Evolutionary conservation across 768 basidiomycete species (phyloP), one percentile per base, ranked within the genome.

Genomic region (Leccinum uliginosum): DNA sequence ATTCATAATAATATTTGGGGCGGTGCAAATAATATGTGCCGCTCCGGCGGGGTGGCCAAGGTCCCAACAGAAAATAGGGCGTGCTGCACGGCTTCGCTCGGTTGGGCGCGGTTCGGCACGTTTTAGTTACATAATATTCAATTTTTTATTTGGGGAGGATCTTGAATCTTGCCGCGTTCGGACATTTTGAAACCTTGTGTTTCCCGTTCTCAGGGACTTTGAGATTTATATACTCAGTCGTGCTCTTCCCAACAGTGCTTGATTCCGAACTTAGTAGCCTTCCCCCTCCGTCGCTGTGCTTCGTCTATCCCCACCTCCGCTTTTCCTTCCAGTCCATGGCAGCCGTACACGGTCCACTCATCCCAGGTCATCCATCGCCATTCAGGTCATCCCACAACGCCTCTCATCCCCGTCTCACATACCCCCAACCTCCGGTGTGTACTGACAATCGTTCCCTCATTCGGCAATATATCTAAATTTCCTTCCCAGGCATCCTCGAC

Each of bases 11-110:
- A 56, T 64, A 55, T 62, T 65, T 53, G 26, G n/a, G 58, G 70
- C 58, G 67, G 62, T 59, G 60, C 65, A 67, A 69, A 69, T 67
- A 64, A 67, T 61, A 65, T 66, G 43, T 69, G 65, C 60, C 62
- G 67, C 59, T 34, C 57, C 60, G 65, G 62, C 54, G 48, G 61
- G 55, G 38, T 60, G 57, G 54, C 26, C 35, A 56, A 58, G 62
- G 65, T 58, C 65, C 59, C 59, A 64, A 61, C 58, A 44, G 21
- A n/a, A 59, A 9, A 4, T 12, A 11, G 21, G 62, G 55, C 60
- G 30, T 55, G 62, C 59, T 50, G 62, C 56, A 46, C 53, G 64
- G 54, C 54, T 48, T 60, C 61, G 55, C 44, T 69, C 66, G 65
- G 61, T 51, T 68, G 57, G 53, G 30, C 24, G 53, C 24, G 53